Conservation (phyloP, 306 rosid genomes). For the Begonia masoniana region DNA sequence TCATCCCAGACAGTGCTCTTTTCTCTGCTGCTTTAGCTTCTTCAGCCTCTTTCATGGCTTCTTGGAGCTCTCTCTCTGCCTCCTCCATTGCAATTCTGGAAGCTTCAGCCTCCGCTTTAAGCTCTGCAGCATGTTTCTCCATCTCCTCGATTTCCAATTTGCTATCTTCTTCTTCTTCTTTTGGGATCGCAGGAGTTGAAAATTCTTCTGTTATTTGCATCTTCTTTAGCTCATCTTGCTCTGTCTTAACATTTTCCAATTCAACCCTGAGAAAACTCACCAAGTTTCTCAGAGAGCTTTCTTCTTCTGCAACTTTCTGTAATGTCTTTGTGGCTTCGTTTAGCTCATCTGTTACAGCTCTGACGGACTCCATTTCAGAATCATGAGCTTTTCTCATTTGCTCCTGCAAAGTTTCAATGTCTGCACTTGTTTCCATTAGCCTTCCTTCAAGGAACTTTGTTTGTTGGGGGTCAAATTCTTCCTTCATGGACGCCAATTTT, state of each 20-base stretch:
- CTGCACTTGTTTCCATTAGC: constrained; percentile 36
- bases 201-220: constrained; percentile 20
- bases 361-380: constrained; percentile 46
- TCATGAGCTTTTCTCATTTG: constrained; percentile 53
- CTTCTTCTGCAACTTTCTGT: constrained; percentile 47
- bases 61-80: constrained; percentile 32
- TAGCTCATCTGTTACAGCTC: constrained; percentile 37
- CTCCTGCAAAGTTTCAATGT: constrained; percentile 46
- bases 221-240: constrained; percentile 20
- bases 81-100: constrained; percentile 22
- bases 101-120: constrained; percentile 37
- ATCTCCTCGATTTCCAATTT: constrained; percentile 40
- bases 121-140: constrained; percentile 27
- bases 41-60: constrained; percentile 32
- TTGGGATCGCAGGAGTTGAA: constrained; percentile 5
- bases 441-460: constrained; percentile 23
- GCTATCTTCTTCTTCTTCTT: constrained; percentile 2
- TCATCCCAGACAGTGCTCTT: constrained; percentile 39
- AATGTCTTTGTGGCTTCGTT: constrained; percentile 49
- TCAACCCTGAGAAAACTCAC: constrained; percentile 36
- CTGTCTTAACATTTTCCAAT: constrained; percentile 36
- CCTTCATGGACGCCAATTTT: constrained; percentile 30
- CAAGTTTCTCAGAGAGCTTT: constrained; percentile 33
- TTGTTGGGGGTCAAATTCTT: constrained; percentile 34
- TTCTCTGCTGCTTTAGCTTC: constrained; percentile 50